These are phyloP conservation scores for Gossypium gossypioides DNA, from an alignment of 441 rosid species.

Conservation along the genomic window DNA sequence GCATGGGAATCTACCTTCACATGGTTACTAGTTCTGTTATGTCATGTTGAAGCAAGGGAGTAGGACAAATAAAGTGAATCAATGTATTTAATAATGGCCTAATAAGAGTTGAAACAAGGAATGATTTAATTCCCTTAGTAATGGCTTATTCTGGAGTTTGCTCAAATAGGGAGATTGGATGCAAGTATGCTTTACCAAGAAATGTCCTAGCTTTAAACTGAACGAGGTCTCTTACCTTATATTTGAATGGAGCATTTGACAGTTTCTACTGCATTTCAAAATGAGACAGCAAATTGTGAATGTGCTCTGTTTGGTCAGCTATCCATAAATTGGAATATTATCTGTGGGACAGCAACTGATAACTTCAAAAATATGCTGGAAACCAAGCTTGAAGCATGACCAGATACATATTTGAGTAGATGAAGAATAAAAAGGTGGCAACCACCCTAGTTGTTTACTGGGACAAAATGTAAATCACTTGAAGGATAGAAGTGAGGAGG, in stretches of 20 bases:
- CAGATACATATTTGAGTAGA: not conserved
- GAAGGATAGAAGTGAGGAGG: not conserved
- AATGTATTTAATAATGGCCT: not conserved
- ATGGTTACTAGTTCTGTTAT: not conserved
- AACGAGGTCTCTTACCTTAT: not conserved
- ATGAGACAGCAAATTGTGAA: not conserved
- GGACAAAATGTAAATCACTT: not conserved
- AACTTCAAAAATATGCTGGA: not conserved
- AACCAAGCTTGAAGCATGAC: not conserved
- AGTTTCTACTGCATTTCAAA: not conserved
- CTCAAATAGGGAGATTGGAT: not conserved
- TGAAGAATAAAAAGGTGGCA: not conserved
- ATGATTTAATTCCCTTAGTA: not conserved
- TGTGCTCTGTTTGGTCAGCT: not conserved
- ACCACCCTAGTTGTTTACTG: not conserved
- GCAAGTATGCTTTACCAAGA: not conserved
- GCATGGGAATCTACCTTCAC: not conserved
- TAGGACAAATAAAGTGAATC: not conserved
- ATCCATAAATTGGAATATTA: not conserved
- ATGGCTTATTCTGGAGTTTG: not conserved
- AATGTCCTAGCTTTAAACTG: not conserved
- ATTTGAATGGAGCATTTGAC: not conserved
- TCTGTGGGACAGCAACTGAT: not conserved
- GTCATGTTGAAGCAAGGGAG: not conserved
- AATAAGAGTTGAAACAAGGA: slow-evolving; percentile 1